Evolutionary conservation across 208 protist species (phyloP).

Genomic region (Leishmania lainsoni): DNA sequence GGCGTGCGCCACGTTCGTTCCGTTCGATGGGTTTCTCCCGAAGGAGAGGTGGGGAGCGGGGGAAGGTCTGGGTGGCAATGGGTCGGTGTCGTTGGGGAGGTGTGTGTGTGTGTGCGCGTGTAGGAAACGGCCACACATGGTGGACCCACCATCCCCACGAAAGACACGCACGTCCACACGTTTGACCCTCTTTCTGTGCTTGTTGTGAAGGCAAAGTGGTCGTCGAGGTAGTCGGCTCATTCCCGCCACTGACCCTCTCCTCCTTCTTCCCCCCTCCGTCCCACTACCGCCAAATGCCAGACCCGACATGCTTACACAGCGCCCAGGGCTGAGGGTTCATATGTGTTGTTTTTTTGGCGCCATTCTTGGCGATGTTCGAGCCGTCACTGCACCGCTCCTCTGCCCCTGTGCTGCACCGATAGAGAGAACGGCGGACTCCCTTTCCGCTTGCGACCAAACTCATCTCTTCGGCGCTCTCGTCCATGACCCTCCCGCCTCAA

Average conservation of each 20-base stretch:
- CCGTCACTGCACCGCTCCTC: not conserved
- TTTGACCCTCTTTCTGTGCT: not conserved
- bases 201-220: not conserved
- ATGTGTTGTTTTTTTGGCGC: not conserved
- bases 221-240: not conserved
- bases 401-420: not conserved
- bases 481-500: too few relatives aligned
- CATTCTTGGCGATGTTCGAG: not conserved
- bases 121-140: not conserved
- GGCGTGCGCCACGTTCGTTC: not conserved
- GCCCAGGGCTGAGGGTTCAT: not conserved
- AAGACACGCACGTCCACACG: not conserved
- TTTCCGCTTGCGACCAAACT: not conserved
- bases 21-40: not conserved
- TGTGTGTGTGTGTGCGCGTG: not conserved
- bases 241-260: not conserved
- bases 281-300: not conserved
- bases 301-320: not conserved
- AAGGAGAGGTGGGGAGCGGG: not conserved
- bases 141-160: not conserved
- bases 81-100: not conserved
- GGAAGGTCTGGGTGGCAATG: not conserved
- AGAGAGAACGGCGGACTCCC: not conserved
- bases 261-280: too few relatives aligned
- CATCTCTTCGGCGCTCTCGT: not conserved